Evolutionary conservation across 352 stramenopile genomes (phyloP).

Genomic region (Aphanomyces invadans): DNA sequence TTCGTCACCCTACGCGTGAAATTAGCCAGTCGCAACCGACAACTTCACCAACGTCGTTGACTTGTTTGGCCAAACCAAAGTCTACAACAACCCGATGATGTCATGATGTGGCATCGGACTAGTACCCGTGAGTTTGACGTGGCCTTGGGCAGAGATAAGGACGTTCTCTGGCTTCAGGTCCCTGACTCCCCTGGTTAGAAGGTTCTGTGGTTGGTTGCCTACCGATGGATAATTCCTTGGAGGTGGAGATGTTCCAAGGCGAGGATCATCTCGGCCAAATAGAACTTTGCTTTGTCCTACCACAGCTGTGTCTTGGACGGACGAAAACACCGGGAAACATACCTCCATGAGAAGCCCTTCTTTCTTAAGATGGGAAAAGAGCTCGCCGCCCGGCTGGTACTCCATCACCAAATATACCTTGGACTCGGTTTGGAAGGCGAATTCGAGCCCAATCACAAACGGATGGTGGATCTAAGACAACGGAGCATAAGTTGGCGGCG

Average conservation of each 20-base stretch:
- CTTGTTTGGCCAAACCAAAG: slow-evolving; percentile 30
- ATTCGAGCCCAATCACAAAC: slow-evolving; percentile 71
- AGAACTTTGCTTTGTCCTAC: slow-evolving; percentile 64
- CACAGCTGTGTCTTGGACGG: too few relatives aligned
- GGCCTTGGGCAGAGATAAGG: slow-evolving; percentile 21
- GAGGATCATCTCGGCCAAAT: slow-evolving; percentile 79
- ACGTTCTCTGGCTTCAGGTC: slow-evolving; percentile 25
- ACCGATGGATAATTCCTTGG: slow-evolving; percentile 80
- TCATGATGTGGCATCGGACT: slow-evolving; percentile 1
- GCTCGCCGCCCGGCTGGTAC: slow-evolving; percentile 69
- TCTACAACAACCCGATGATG: slow-evolving; percentile 24
- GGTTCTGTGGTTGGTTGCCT: neutral
- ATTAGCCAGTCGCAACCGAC: neutral
- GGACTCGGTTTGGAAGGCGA: slow-evolving; percentile 76
- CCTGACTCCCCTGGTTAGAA: neutral
- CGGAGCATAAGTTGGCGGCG: neutral
- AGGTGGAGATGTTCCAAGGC: slow-evolving; percentile 72
- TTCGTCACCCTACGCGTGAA: slow-evolving; percentile 40
- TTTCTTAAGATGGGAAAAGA: slow-evolving; percentile 42
- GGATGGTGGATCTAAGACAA: slow-evolving; percentile 56
- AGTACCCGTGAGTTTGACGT: slow-evolving; percentile 22
- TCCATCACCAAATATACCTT: slow-evolving; percentile 71
- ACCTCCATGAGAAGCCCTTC: slow-evolving; percentile 20
- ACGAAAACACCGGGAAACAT: too few relatives aligned
- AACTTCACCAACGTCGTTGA: slow-evolving; percentile 18